These are phyloP conservation scores for Psilocybe cubensis DNA, from an alignment of 768 basidiomycete genomes.

Conservation along the genomic window DNA sequence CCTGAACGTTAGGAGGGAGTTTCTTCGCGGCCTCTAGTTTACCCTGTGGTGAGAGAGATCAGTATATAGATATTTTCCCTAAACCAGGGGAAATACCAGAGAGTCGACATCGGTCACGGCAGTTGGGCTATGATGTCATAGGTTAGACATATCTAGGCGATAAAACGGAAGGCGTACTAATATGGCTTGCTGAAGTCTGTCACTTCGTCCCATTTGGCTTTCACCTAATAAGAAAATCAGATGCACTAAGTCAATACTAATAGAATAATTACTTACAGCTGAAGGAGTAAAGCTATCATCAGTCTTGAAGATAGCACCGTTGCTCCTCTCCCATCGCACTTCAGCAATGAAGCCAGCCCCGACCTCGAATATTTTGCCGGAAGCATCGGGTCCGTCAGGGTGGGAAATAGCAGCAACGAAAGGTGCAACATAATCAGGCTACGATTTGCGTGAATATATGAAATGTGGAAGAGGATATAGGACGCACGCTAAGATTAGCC, in stretches of 20 bases:
- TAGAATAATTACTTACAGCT: constrained; percentile 56
- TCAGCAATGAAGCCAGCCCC: constrained; percentile 93
- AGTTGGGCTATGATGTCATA: constrained; percentile 54
- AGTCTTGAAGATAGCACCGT: constrained; percentile 87
- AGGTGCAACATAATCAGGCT: constrained; percentile 93
- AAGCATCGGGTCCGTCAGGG: constrained; percentile 79
- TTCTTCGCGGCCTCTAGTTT: constrained; percentile 68
- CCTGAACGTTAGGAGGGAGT: constrained; percentile 70
- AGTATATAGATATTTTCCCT: neutral
- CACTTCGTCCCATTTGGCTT: constrained; percentile 81
- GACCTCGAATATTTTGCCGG: constrained; percentile 86
- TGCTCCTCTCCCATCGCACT: constrained; percentile 91
- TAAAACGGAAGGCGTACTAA: constrained; percentile 50
- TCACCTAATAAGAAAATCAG: constrained; percentile 55
- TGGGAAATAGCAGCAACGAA: constrained; percentile 89
- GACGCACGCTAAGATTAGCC: constrained; percentile 73
- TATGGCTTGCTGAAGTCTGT: constrained; percentile 76
- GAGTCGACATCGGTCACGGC: constrained; percentile 65
- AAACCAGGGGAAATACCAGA: constrained; percentile 35
- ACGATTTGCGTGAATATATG: constrained; percentile 1
- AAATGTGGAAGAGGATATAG: neutral
- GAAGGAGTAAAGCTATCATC: constrained; percentile 93
- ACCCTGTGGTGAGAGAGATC: constrained; percentile 32
- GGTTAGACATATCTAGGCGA: neutral
- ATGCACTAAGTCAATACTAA: neutral